These are phyloP conservation scores for Nicotiana undulata DNA, from an alignment of 257 asterid genomes.

Conservation along the genomic window DNA sequence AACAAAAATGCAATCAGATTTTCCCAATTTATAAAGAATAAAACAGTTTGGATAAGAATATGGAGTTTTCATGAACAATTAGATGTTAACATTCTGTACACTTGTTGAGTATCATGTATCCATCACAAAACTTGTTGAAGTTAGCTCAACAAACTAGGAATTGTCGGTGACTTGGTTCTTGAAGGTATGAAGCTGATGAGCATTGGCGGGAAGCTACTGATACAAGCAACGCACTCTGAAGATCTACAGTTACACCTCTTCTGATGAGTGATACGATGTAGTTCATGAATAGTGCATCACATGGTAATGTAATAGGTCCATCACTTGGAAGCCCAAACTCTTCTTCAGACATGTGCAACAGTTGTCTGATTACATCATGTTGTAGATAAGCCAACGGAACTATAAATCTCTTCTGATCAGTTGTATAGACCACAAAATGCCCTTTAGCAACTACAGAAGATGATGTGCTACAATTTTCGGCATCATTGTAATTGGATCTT, in stretches of 20 bases:
- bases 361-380: not conserved
- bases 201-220: not conserved
- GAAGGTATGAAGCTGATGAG: not conserved
- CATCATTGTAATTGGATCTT: not conserved
- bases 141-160: not conserved
- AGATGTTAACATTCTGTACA: not conserved
- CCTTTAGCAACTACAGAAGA: slow-evolving; percentile 12
- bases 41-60: too few species aligned
- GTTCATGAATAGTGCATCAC: not conserved
- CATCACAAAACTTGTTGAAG: not conserved
- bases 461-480: not conserved
- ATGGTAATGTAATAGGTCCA: not conserved
- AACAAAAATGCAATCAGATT: too few species aligned
- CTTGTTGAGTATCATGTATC: not conserved
- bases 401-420: not conserved
- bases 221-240: slow-evolving; percentile 14
- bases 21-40: too few species aligned
- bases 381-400: slow-evolving; percentile 11
- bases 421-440: not conserved
- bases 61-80: not conserved
- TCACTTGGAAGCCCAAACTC: not conserved
- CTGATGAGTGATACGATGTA: not conserved
- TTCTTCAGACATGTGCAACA: not conserved
- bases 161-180: not conserved
- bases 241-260: not conserved